Conservation (phyloP, 2,329 filamentous ascomycete genomes). For the Tetracladium maxilliforme region DNA sequence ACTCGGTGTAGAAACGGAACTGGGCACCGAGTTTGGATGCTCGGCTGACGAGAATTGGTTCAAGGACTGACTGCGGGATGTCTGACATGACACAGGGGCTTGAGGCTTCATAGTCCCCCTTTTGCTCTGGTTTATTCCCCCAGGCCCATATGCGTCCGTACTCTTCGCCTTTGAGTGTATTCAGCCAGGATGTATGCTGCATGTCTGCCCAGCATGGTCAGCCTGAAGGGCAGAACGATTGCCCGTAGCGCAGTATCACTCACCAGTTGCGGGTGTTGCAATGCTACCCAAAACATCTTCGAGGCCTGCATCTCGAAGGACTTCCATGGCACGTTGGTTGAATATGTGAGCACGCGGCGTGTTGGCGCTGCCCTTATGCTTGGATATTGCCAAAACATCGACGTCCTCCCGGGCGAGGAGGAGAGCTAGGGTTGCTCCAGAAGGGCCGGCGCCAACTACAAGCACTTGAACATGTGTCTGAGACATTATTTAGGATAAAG, state of each 20-base stretch:
- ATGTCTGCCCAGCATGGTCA: too few species aligned
- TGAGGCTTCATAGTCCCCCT: conserved; percentile 8
- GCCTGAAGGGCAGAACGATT: too few species aligned
- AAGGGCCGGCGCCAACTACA: conserved; percentile 1
- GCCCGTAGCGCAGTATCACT: too few species aligned
- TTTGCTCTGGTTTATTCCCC: conserved; percentile 1
- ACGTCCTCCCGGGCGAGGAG: conserved; percentile 1
- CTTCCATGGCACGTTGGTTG: conserved; percentile 5
- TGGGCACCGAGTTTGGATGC: conserved; percentile 23
- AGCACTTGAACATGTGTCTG: too few species aligned
- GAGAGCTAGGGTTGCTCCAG: conserved; percentile 1
- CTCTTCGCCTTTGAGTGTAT: conserved; percentile 1
- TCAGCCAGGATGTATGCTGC: not conserved
- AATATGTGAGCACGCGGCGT: conserved; percentile 4
- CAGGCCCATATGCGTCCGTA: conserved; percentile 1
- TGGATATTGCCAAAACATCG: conserved; percentile 1
- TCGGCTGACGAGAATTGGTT: conserved; percentile 26
- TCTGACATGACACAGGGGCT: conserved; percentile 25
- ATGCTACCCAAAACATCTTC: too few species aligned
- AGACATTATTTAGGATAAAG: too few species aligned
- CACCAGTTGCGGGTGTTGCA: too few species aligned
- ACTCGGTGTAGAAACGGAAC: conserved; percentile 24
- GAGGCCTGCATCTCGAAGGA: conserved; percentile 4
- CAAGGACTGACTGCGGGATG: conserved; percentile 30
- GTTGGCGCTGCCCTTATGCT: conserved; percentile 2